phyloP scores from a whole-genome alignment of 257 asterid species.

The Fraxinus quadrangulata region DNA sequence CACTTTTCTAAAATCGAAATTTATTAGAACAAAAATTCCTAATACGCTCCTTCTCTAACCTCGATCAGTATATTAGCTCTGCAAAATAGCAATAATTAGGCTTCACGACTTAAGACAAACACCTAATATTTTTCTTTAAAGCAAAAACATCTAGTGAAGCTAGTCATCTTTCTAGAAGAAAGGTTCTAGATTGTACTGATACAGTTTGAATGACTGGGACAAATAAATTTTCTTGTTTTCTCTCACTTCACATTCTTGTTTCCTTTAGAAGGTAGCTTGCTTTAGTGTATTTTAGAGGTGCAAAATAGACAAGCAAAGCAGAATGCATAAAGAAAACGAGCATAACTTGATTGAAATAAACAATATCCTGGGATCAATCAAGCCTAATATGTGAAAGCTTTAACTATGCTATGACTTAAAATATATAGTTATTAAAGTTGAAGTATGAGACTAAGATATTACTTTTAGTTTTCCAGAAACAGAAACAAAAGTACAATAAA shows the following conservation, averaged over 20 bases:
- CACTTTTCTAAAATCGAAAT: too few species aligned
- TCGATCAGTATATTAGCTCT: too few species aligned
- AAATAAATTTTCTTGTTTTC: background rate
- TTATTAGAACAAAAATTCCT: too few species aligned
- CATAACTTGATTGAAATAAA: background rate
- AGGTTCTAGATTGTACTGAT: background rate
- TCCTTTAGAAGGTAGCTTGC: background rate
- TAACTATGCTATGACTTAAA: background rate
- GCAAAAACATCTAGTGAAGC: background rate
- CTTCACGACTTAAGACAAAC: too few species aligned
- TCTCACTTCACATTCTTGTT: background rate
- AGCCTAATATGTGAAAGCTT: background rate
- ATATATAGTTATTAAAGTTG: background rate
- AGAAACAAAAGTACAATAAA: background rate
- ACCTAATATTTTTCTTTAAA: background rate
- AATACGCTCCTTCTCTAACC: too few species aligned
- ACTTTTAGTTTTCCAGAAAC: background rate
- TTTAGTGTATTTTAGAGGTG: background rate
- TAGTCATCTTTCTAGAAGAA: background rate
- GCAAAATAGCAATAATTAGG: too few species aligned
- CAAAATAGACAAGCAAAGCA: background rate
- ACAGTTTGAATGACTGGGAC: background rate
- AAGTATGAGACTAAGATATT: background rate
- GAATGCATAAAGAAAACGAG: background rate
- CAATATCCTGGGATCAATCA: slow-evolving; percentile 1